A percentile compares a stretch with the other conserved stretches of the same genome.
Evolutionary conservation across 352 stramenopile species (phyloP).

Genomic region (Thalassiosira ordinaria): DNA sequence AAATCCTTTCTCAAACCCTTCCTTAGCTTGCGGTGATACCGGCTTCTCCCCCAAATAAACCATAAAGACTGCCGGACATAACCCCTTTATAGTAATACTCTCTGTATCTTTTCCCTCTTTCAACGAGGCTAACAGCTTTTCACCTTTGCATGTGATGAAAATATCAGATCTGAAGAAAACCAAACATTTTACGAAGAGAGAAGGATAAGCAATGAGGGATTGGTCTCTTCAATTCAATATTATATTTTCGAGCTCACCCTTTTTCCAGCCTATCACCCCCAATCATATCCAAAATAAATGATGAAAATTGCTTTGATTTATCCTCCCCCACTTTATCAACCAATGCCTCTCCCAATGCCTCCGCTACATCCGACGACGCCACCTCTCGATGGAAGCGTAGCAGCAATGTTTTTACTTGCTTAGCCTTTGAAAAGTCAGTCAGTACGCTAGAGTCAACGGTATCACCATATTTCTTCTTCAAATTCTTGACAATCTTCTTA

Average conservation of each 20-base stretch:
- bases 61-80: constrained; percentile 32
- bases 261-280: constrained; percentile 16
- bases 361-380: constrained; percentile 21
- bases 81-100: constrained; percentile 35
- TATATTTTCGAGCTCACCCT: too few species aligned
- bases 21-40: constrained; percentile 41
- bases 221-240: too few species aligned
- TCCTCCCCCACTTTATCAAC: constrained; percentile 23
- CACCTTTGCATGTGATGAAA: constrained; percentile 49
- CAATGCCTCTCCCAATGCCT: constrained; percentile 35
- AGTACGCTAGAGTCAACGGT: background rate
- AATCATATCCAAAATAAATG: constrained; percentile 42
- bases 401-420: constrained; percentile 20
- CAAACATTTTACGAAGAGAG: too few species aligned
- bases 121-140: constrained; percentile 34
- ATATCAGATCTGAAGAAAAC: too few species aligned
- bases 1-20: constrained; percentile 43
- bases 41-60: constrained; percentile 39
- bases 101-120: constrained; percentile 1
- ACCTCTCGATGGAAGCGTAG: constrained; percentile 43
- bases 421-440: constrained; percentile 19
- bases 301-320: constrained; percentile 21
- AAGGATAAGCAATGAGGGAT: too few species aligned
- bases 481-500: constrained; percentile 20
- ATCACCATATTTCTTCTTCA: constrained; percentile 26